Conservation (phyloP, 1,284 basidiomycete species). For the Mycena citricolor region DNA sequence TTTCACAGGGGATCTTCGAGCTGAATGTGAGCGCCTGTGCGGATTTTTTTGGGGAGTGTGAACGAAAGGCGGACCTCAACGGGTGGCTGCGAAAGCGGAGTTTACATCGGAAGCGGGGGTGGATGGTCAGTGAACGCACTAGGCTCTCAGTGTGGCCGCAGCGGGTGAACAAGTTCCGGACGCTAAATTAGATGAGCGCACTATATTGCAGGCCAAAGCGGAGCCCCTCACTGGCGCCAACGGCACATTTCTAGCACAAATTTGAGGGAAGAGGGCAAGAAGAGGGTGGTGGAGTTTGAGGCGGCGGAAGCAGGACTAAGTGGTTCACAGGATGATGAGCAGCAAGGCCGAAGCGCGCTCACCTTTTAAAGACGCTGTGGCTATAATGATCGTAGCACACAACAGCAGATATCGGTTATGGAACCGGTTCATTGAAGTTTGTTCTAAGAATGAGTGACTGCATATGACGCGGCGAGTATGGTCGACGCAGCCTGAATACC, state of each 20-base stretch:
- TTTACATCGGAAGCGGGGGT: neutral
- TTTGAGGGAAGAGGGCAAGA: neutral
- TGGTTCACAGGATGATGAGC: conserved; percentile 7
- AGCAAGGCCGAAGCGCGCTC: neutral
- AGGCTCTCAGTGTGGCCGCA: conserved; percentile 23
- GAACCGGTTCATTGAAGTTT: too few species aligned
- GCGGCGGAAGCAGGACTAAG: neutral
- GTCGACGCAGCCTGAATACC: too few species aligned
- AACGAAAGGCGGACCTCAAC: conserved; percentile 13
- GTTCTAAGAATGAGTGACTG: too few species aligned
- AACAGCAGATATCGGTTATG: too few species aligned
- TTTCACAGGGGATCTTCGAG: conserved; percentile 17
- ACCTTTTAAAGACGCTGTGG: conserved; percentile 18
- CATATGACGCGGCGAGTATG: too few species aligned
- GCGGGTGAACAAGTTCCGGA: conserved; percentile 18
- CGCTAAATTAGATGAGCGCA: conserved; percentile 3
- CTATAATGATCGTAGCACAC: conserved; percentile 15
- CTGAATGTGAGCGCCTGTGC: neutral
- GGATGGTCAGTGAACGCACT: conserved; percentile 4
- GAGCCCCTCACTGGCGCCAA: conserved; percentile 22
- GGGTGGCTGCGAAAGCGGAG: conserved; percentile 11
- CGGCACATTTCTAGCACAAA: conserved; percentile 18
- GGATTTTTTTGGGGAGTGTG: neutral
- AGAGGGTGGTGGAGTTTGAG: neutral
- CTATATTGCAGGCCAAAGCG: neutral